A percentile compares a stretch with the other conserved stretches of the same genome.
These are phyloP conservation scores for Microcyclosporella mali DNA, from an alignment of 2,329 filamentous ascomycete genomes.

Conservation along the genomic window DNA sequence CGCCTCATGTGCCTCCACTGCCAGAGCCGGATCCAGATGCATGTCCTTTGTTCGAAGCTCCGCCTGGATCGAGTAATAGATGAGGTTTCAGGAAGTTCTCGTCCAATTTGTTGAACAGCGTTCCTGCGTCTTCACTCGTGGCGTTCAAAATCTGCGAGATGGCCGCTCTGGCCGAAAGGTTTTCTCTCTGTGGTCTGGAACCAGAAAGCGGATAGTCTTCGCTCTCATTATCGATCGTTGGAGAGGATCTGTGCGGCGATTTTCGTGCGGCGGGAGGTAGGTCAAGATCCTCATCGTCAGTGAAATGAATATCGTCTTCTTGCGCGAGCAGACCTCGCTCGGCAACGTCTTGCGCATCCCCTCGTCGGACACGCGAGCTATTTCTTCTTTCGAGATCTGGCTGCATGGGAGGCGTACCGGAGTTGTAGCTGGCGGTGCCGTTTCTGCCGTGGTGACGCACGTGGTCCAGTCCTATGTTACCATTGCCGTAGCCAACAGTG, in stretches of 20 bases:
- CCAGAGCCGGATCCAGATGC: conserved; percentile 8
- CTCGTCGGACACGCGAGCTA: conserved; percentile 42
- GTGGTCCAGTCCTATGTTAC: conserved; percentile 25
- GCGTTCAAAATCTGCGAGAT: conserved; percentile 73
- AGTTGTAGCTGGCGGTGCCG: conserved; percentile 53
- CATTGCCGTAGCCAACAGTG: conserved; percentile 42
- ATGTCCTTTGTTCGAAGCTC: conserved; percentile 13
- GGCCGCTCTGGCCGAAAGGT: conserved; percentile 61
- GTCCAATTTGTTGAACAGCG: conserved; percentile 85
- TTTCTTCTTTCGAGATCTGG: conserved; percentile 47
- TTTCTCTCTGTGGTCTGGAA: conserved; percentile 11
- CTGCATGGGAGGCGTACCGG: conserved; percentile 43
- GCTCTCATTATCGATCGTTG: conserved; percentile 15
- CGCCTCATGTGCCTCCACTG: conserved; percentile 1
- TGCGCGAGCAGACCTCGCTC: conserved; percentile 52
- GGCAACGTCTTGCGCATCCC: conserved; percentile 38
- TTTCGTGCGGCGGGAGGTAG: conserved; percentile 51
- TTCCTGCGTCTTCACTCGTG: conserved; percentile 77
- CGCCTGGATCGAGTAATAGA: conserved; percentile 66
- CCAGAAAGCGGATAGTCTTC: conserved; percentile 39
- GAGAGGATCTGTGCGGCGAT: conserved; percentile 35
- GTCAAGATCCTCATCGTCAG: conserved; percentile 47
- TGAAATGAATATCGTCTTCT: conserved; percentile 38
- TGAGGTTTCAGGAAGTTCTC: conserved; percentile 95
- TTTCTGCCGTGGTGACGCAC: background rate